Conservation (phyloP, 805 yeast genomes). For the Komagataella pseudopastoris region DNA sequence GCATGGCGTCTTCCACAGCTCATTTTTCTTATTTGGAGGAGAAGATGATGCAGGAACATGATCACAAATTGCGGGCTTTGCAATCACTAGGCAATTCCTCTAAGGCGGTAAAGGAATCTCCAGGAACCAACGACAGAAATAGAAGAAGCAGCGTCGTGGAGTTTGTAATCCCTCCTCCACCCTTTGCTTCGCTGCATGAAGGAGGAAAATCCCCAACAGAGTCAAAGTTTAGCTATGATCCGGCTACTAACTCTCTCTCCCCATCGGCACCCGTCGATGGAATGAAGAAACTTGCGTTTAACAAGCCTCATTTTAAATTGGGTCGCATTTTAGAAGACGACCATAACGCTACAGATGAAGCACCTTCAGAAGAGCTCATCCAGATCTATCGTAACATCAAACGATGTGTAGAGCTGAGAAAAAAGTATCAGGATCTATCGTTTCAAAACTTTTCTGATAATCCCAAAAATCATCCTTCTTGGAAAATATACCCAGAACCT, state of each 20-base stretch:
- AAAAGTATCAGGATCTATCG: constrained; percentile 59
- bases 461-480: constrained; percentile 64
- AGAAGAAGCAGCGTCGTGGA: constrained; percentile 23
- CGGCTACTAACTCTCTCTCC: constrained; percentile 14
- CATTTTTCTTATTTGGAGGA: constrained; percentile 60
- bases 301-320: constrained; percentile 22
- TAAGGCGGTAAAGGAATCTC: background rate
- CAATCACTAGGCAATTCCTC: constrained; percentile 26
- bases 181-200: constrained; percentile 12
- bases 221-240: constrained; percentile 12
- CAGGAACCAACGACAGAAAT: background rate
- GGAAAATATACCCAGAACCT: constrained; percentile 87
- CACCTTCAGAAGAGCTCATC: constrained; percentile 56
- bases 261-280: constrained; percentile 6
- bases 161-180: constrained; percentile 23
- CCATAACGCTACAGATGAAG: constrained; percentile 34
- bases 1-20: constrained; percentile 14
- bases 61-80: constrained; percentile 50
- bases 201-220: background rate
- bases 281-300: constrained; percentile 6
- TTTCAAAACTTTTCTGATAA: constrained; percentile 63
- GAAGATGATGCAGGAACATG: constrained; percentile 47
- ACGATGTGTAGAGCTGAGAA: constrained; percentile 59
- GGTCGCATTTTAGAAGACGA: constrained; percentile 33
- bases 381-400: constrained; percentile 50